Base-by-base conservation (phyloP, 2,329 filamentous ascomycete species). In the Sordariomycetes sp. region DNA sequence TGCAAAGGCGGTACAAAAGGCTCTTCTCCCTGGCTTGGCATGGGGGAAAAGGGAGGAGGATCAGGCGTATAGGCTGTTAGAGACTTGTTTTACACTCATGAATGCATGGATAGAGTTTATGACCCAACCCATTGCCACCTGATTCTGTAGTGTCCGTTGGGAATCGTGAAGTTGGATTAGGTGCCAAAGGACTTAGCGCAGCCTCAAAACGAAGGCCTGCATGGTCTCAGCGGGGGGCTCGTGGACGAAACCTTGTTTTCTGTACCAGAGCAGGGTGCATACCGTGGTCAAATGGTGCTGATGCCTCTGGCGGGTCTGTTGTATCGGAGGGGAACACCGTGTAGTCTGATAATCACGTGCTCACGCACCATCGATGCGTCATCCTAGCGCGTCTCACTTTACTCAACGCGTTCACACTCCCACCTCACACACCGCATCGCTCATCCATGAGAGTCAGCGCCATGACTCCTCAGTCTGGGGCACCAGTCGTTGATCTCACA, bases 101-200 rank as follows among this genome's bases (percentile, higher is more conserved):
- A 33, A 38, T 37, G 35, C 38, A 41, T 43, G 41, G 42, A 42
- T 41, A 43, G 37, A 43, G 35, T 41, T 35, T 40, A 43, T 36
- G 34, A 41, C 36, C 39, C 41, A 39, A 33, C 40, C n/a, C n/a
- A n/a, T n/a, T n/a, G n/a, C n/a, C n/a, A n/a, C n/a, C n/a, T n/a
- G n/a, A n/a, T n/a, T n/a, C n/a, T n/a, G n/a, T n/a, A n/a, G n/a
- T n/a, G n/a, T n/a, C n/a, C n/a, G n/a, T n/a, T n/a, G n/a, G n/a
- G n/a, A n/a, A n/a, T n/a, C n/a, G n/a, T n/a, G n/a, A n/a, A n/a
- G n/a, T n/a, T n/a, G n/a, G n/a, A n/a, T n/a, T n/a, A n/a, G n/a
- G n/a, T n/a, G n/a, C n/a, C n/a, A n/a, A n/a, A n/a, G n/a, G n/a
- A n/a, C n/a, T n/a, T n/a, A n/a, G n/a, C n/a, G n/a, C n/a, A n/a